Conservation (phyloP, 176 grass and related monocot genomes). For the Melocanna baccifera region DNA sequence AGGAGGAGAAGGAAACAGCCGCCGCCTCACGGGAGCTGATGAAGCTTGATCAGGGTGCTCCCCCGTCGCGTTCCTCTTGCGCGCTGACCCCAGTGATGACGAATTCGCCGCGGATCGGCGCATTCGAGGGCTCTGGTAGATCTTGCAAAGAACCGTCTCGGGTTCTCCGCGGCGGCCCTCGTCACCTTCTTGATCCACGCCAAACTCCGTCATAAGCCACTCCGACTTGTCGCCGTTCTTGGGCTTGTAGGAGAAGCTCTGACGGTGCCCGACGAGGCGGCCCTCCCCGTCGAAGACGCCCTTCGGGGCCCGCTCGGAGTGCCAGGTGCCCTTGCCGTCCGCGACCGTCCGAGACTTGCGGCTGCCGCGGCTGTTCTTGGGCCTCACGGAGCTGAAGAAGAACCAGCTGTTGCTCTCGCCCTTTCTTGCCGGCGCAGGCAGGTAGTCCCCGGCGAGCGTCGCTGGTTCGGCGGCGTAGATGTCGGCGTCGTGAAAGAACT, state of each 20-base stretch:
- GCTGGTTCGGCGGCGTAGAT: neutral
- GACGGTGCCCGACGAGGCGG: neutral
- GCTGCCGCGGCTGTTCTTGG: neutral
- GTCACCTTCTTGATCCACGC: neutral
- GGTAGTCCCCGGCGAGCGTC: neutral
- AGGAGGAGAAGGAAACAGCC: neutral
- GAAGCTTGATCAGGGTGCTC: neutral
- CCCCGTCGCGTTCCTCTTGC: neutral
- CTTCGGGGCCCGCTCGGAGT: neutral
- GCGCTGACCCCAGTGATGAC: neutral
- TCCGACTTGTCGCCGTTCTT: neutral
- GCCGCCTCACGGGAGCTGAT: neutral
- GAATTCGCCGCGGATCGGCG: neutral
- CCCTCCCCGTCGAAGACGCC: neutral
- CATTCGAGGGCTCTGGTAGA: neutral
- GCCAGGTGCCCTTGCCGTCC: neutral
- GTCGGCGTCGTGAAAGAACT: neutral
- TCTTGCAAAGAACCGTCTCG: neutral
- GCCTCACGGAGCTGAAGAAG: neutral
- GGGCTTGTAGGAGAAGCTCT: neutral
- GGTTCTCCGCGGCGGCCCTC: neutral
- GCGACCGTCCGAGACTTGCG: neutral
- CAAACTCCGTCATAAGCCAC: neutral
- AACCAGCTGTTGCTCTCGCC: neutral
- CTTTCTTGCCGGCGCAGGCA: neutral